Evolutionary conservation across 1,284 basidiomycete species (phyloP).

Genomic region (Malassezia nana): DNA sequence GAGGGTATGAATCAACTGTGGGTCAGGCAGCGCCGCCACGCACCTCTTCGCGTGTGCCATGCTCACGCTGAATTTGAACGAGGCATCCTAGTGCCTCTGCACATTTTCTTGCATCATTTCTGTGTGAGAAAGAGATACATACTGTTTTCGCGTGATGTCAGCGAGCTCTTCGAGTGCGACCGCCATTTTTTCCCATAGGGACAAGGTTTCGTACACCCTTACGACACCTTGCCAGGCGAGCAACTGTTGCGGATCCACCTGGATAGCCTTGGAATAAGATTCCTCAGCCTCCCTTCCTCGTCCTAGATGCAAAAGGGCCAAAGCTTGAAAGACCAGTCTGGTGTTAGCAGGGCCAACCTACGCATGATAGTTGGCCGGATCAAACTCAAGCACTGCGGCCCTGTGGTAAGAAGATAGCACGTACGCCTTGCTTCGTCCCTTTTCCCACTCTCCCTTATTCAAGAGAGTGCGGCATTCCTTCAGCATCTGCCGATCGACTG

Average conservation of each 20-base stretch:
- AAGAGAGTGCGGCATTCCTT: constrained; percentile 15
- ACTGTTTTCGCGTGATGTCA: constrained; percentile 21
- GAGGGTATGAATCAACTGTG: constrained; percentile 51
- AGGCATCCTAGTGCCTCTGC: constrained; percentile 69
- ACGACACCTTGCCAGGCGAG: constrained; percentile 50
- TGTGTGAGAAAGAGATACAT: neutral
- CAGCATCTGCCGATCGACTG: constrained; percentile 18
- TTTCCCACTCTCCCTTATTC: constrained; percentile 14
- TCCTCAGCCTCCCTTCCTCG: constrained; percentile 27
- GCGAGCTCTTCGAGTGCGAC: constrained; percentile 38
- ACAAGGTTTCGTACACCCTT: constrained; percentile 47
- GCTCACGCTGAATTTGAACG: constrained; percentile 58
- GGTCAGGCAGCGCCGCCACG: constrained; percentile 12
- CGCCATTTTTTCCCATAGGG: constrained; percentile 40
- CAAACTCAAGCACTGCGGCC: constrained; percentile 26
- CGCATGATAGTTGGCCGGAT: constrained; percentile 45
- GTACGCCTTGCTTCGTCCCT: constrained; percentile 12
- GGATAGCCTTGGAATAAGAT: constrained; percentile 46
- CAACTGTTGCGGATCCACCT: constrained; percentile 36
- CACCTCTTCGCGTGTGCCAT: constrained; percentile 60
- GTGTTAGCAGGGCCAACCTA: constrained; percentile 26
- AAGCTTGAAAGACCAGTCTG: constrained; percentile 21
- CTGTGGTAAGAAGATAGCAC: neutral
- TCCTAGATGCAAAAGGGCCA: constrained; percentile 32
- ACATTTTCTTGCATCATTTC: constrained; percentile 62